Base-by-base conservation (phyloP, 768 basidiomycete species). In the Phanerodontia chrysosporium region DNA sequence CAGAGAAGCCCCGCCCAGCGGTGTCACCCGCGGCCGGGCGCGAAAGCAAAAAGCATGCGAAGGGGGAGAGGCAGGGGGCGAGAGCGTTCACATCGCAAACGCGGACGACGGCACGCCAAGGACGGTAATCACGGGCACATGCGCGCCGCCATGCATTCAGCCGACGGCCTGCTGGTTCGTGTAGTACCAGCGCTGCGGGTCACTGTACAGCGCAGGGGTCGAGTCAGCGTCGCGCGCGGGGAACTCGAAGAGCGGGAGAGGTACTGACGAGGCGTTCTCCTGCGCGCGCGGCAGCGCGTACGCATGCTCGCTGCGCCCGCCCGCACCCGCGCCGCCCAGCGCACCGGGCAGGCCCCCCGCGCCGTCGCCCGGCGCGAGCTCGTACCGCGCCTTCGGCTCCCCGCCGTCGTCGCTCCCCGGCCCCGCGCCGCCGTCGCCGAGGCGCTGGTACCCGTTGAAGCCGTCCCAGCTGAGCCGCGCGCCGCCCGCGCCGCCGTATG, bases 361-460 rank as follows among this genome's bases (percentile, higher is more conserved):
- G 10, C 39, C 25, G 27, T 53, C 51, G 29, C n/a, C 35, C 32
- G 51, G 51, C 51, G 51, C 51, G 51, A 53, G 51, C 51, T 53
- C 51, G 51, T 53, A 53, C n/a, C 51, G 51, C 18, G n/a, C 32
- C 35, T 53, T 53, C 10, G 32, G 21, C 51, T 53, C 51, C 6
- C 29, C 35, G 51, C 29, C 35, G 51, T 53, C 51, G 29, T 53
- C 51, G 12, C 29, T 39, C 28, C 46, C 32, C 32, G 32, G 32
- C 32, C 45, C 45, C 8, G 45, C 49, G 24, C 24, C 49, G 49
- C 49, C 49, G 49, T 32, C 49, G 36, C 35, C 51, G 21, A 48
- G 25, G 45, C 55, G 55, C 55, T 25, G 24, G 46, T 57, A 57
- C n/a, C 55, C 46, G 55, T 49, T 49, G 55, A 57, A 57, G 45